Evolutionary conservation across 441 rosid species (phyloP), one percentile per base, ranked within the genome.

Genomic region (Biscutella laevigata): DNA sequence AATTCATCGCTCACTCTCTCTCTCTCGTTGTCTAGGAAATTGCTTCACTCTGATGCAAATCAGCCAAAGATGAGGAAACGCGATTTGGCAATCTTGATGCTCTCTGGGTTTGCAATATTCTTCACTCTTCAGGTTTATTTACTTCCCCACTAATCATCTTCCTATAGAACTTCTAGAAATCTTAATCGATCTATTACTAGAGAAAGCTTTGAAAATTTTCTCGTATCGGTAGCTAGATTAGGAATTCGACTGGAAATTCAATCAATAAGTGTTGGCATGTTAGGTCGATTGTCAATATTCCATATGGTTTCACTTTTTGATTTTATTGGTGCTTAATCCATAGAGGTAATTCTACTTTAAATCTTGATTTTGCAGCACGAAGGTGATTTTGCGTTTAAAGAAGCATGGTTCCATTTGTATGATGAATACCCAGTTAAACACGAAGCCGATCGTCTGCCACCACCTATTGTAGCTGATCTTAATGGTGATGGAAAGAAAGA

Each of bases 11-110:
- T 12, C 40, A 25, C 26, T 7, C 28, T 28, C 1, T 25, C 29
- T 35, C 62, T 6, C 24, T 43, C 4, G 4, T 33, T 28, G 32
- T 7, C 56, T 37, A 1, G 27, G 8, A 48, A 39, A 57, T 39
- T 53, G 39, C 29, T 29, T n/a, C 67, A 36, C 22, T 21, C 50
- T 28, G 50, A 26, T 40, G 57, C 65, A 32, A 60, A 49, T 64
- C 69, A 16, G 67, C 49, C 34, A 57, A 44, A 52, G 24, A 91
- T 94, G 99, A 89, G 97, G 88, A 94, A 86, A 73, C 88, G 97
- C 4, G 97, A 94, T 74, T 71, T 89, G 62, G 92, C 96, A n/a
- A 86, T 86, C 64, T 84, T 94, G 57, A 88, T 92, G 87, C 97
- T 88, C 54, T 82, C 85, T 39, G 95, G 95, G 34, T 84, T 92